These are phyloP conservation scores for Penicillium sp. DNA, from an alignment of 2,329 filamentous ascomycete genomes.

Conservation along the genomic window DNA sequence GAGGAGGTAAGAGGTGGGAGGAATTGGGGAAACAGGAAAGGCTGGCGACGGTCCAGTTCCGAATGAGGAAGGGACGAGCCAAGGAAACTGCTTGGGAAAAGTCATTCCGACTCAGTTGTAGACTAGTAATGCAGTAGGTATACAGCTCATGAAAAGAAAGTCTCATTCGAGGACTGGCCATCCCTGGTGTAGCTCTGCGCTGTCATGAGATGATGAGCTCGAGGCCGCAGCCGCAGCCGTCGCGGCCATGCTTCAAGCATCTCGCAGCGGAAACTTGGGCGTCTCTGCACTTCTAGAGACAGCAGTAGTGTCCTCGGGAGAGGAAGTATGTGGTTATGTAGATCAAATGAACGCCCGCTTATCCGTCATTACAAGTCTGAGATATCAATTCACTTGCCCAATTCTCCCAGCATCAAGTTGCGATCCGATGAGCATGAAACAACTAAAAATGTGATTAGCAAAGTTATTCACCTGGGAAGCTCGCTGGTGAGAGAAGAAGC, in stretches of 20 bases:
- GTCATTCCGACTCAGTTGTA: background rate
- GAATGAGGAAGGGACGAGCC: background rate
- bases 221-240: background rate
- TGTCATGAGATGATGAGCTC: background rate
- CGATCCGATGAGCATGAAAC: slow-evolving; percentile 89
- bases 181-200: background rate
- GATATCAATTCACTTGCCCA: slow-evolving; percentile 60
- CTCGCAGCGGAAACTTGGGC: background rate
- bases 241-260: background rate
- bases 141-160: slow-evolving; percentile 1
- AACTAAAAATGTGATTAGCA: slow-evolving; percentile 56
- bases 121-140: slow-evolving; percentile 3
- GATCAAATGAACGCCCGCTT: slow-evolving; percentile 30
- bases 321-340: slow-evolving; percentile 6
- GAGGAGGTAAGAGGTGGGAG: background rate
- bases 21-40: background rate
- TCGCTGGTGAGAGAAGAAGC: slow-evolving; percentile 41
- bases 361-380: slow-evolving; percentile 25
- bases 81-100: background rate
- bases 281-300: background rate
- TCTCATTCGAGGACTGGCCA: background rate
- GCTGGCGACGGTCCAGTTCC: background rate
- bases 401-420: slow-evolving; percentile 78
- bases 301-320: background rate
- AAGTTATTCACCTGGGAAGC: background rate